Conservation (phyloP, 2,329 filamentous ascomycete species). For the Pseudophaeomoniella oleicola region DNA sequence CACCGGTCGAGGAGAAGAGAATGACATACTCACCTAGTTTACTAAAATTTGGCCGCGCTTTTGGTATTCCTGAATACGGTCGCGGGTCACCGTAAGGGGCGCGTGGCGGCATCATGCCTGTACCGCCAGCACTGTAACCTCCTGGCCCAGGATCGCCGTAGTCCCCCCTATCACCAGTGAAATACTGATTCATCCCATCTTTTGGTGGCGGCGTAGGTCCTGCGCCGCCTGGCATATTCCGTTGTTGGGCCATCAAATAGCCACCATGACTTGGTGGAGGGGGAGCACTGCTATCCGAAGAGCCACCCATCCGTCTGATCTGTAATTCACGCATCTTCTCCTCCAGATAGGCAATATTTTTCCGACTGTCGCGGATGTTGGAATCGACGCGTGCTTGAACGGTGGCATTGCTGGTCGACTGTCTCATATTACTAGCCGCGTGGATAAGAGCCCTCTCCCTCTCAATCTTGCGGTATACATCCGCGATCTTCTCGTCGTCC, state of each 20-base stretch:
- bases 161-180: constrained; percentile 41
- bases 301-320: constrained; percentile 54
- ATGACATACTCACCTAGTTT: constrained; percentile 60
- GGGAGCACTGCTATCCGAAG: constrained; percentile 42
- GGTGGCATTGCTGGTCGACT: constrained; percentile 84
- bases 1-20: neutral
- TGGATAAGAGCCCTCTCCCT: constrained; percentile 90
- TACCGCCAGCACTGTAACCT: constrained; percentile 44
- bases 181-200: constrained; percentile 39
- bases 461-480: constrained; percentile 94
- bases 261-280: constrained; percentile 31
- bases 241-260: constrained; percentile 3
- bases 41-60: constrained; percentile 76
- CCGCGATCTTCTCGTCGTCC: constrained; percentile 52
- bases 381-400: constrained; percentile 83
- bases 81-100: constrained; percentile 65
- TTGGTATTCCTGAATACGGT: constrained; percentile 50
- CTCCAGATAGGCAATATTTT: constrained; percentile 93
- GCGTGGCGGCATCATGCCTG: constrained; percentile 65
- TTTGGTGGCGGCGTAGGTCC: constrained; percentile 59
- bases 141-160: constrained; percentile 43
- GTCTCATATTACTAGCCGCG: constrained; percentile 86
- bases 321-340: constrained; percentile 80
- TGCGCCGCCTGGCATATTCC: constrained; percentile 15
- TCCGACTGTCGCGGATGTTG: constrained; percentile 82